These are phyloP conservation scores for Globisporangium nodosum DNA, from an alignment of 352 stramenopile species.

Conservation along the genomic window DNA sequence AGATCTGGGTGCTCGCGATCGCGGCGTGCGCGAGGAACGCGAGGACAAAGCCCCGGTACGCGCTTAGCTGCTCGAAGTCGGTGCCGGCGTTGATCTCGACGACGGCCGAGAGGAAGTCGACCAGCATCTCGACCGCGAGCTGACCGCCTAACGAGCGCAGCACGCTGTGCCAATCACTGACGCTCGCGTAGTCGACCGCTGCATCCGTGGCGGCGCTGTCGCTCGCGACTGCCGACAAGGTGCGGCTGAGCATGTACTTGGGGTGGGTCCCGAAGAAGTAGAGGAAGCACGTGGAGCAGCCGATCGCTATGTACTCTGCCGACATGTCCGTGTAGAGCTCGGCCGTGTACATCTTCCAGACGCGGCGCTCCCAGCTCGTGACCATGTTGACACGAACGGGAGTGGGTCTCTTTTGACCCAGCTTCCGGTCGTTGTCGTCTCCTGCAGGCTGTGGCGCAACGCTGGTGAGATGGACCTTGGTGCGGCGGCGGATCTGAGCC, in stretches of 20 bases:
- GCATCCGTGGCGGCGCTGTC: background rate
- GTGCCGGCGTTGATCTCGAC: slow-evolving; percentile 6
- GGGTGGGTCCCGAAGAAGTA: slow-evolving; percentile 30
- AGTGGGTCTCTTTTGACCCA: background rate
- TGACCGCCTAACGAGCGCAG: slow-evolving; percentile 10
- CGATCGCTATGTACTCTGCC: slow-evolving; percentile 44
- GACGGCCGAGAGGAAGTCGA: slow-evolving; percentile 7
- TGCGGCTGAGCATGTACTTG: slow-evolving; percentile 19
- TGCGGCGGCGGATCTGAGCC: slow-evolving; percentile 15
- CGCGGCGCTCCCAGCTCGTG: background rate
- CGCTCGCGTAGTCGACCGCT: background rate
- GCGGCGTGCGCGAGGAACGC: slow-evolving; percentile 22
- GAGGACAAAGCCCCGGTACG: slow-evolving; percentile 20
- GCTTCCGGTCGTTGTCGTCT: background rate
- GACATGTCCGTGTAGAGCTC: slow-evolving; percentile 44
- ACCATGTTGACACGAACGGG: too few relatives aligned
- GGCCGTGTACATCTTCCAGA: slow-evolving; percentile 14
- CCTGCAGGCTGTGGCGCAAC: background rate
- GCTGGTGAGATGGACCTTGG: slow-evolving; percentile 23
- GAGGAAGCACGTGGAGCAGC: slow-evolving; percentile 32
- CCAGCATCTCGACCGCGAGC: slow-evolving; percentile 6
- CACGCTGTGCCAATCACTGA: background rate
- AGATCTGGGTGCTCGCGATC: slow-evolving; percentile 31
- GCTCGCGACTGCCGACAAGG: background rate
- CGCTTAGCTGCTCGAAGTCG: slow-evolving; percentile 20